These are phyloP conservation scores for Populus trichocarpa DNA, from an alignment of 441 rosid genomes.

Conservation along the genomic window DNA sequence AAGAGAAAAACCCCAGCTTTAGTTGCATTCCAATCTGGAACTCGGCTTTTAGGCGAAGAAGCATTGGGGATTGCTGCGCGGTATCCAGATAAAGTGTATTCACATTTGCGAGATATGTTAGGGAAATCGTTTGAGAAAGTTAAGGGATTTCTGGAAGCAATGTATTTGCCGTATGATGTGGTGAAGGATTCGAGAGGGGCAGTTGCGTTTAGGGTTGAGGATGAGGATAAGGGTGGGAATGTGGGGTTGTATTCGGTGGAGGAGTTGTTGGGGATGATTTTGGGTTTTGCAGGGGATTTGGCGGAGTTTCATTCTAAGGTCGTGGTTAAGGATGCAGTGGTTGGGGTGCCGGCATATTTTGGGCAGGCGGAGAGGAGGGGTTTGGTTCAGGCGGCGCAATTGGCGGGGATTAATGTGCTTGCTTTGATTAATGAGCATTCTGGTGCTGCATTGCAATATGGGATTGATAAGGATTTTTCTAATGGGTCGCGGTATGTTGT, in stretches of 20 bases:
- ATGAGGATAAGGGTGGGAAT: slow-evolving; percentile 7
- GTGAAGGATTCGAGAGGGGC: slow-evolving; percentile 79
- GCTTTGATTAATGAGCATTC: slow-evolving; percentile 80
- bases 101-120: slow-evolving; percentile 78
- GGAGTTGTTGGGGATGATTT: slow-evolving; percentile 85
- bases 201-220: slow-evolving; percentile 55
- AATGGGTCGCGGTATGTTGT: slow-evolving; percentile 82
- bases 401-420: slow-evolving; percentile 88
- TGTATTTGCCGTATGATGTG: slow-evolving; percentile 63
- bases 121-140: slow-evolving; percentile 78
- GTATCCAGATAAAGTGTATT: slow-evolving; percentile 68
- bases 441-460: slow-evolving; percentile 98
- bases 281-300: slow-evolving; percentile 60
- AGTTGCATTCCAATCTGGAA: slow-evolving; percentile 77
- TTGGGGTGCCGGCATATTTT: slow-evolving; percentile 83
- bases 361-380: slow-evolving; percentile 95
- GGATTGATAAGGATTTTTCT: slow-evolving; percentile 87
- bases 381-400: slow-evolving; percentile 73
- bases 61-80: too few relatives aligned
- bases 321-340: slow-evolving; percentile 63
- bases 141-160: slow-evolving; percentile 50
- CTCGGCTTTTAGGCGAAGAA: slow-evolving; percentile 66
- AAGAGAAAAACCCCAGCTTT: slow-evolving; percentile 88
- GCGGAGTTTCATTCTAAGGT: slow-evolving; percentile 80
- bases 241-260: slow-evolving; percentile 57